Conservation (phyloP, 352 stramenopile species). For the Globisporangium uncinulatum region DNA sequence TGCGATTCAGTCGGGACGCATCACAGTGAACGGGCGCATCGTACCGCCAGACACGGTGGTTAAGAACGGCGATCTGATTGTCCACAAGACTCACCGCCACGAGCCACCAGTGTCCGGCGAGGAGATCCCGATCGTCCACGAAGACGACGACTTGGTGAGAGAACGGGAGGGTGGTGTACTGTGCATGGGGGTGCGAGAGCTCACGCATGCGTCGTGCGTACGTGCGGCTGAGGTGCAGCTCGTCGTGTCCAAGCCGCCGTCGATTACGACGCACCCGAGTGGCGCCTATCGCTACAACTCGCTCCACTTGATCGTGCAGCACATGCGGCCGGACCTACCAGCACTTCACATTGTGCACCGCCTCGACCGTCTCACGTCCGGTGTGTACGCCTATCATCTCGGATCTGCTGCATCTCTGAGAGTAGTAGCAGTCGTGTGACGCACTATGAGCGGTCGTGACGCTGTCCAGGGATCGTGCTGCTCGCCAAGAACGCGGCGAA, state of each 20-base stretch:
- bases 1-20: constrained; percentile 91
- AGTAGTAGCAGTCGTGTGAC: background rate
- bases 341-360: constrained; percentile 91
- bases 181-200: background rate
- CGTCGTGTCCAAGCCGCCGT: constrained; percentile 87
- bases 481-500: constrained; percentile 75
- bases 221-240: constrained; percentile 29
- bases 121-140: constrained; percentile 69
- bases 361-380: constrained; percentile 95
- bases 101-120: constrained; percentile 92
- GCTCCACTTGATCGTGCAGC: constrained; percentile 78
- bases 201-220: background rate
- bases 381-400: constrained; percentile 15
- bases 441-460: background rate
- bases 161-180: too few relatives aligned
- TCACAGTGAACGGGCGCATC: constrained; percentile 89
- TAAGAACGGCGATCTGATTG: constrained; percentile 91
- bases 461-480: constrained; percentile 55
- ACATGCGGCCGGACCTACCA: constrained; percentile 59
- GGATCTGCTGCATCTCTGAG: background rate
- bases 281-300: constrained; percentile 95
- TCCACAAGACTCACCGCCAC: constrained; percentile 94
- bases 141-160: constrained; percentile 70
- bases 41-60: constrained; percentile 78
- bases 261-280: constrained; percentile 93